Percentiles rank a stretch among this genome's conserved stretches.
Conservation (phyloP, 352 stramenopile species). For the Blastocystis sp. region DNA sequence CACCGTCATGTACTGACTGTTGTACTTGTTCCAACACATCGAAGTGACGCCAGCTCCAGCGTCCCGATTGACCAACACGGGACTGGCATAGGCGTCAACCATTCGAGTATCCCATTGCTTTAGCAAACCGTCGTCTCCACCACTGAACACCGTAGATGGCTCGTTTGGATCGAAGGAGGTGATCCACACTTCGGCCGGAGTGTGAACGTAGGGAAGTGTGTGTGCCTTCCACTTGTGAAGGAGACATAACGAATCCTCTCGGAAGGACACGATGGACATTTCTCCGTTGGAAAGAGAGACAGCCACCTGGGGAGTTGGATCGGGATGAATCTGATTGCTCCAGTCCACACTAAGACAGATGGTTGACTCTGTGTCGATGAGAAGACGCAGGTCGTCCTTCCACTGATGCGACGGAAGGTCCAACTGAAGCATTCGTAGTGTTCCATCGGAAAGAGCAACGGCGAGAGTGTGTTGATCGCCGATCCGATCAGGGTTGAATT, state of each 20-base stretch:
- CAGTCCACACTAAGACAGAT: constrained; percentile 54
- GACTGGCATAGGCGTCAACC: background rate
- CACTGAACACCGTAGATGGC: constrained; percentile 7
- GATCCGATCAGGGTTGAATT: constrained; percentile 26
- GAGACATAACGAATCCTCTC: background rate
- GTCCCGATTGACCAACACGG: background rate
- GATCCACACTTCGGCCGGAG: constrained; percentile 53
- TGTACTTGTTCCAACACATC: constrained; percentile 45
- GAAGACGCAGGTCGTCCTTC: background rate
- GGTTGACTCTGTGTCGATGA: background rate
- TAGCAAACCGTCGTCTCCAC: constrained; percentile 28
- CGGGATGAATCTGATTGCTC: constrained; percentile 31
- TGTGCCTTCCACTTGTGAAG: constrained; percentile 38
- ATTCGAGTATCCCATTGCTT: constrained; percentile 42
- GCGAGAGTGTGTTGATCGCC: background rate
- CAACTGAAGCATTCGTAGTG: background rate
- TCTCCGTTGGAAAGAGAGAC: constrained; percentile 49
- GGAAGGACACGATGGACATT: background rate
- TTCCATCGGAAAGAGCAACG: constrained; percentile 34
- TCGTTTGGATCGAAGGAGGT: constrained; percentile 26
- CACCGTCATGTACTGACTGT: background rate
- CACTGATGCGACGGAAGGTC: background rate
- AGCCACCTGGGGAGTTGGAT: background rate
- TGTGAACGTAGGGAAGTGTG: constrained; percentile 9
- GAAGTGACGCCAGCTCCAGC: constrained; percentile 28